These are phyloP conservation scores for Cadophora malorum DNA, from an alignment of 2,329 filamentous ascomycete species.

Conservation along the genomic window DNA sequence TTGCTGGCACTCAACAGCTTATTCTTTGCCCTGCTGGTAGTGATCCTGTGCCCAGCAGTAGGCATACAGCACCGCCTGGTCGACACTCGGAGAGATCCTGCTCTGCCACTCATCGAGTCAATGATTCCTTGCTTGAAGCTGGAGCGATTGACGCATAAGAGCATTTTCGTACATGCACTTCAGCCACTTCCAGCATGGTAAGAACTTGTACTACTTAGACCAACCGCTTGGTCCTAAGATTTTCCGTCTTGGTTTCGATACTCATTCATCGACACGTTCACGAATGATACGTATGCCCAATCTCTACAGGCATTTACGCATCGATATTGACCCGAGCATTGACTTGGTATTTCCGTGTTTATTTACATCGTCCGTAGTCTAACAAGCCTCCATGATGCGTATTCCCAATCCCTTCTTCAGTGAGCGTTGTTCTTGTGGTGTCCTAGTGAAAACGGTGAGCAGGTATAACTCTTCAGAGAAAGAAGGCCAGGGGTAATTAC, in stretches of 20 bases:
- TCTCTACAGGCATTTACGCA: background rate
- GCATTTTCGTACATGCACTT: no score
- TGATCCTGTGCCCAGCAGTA: background rate
- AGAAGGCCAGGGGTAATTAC: constrained; percentile 62
- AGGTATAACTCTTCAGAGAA: background rate
- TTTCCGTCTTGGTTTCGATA: background rate
- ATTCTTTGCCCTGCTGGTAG: background rate
- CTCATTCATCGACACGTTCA: background rate
- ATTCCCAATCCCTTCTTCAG: constrained; percentile 57
- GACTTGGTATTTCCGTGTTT: constrained; percentile 32
- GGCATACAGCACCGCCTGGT: no score
- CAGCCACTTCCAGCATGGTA: background rate
- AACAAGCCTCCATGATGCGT: constrained; percentile 29
- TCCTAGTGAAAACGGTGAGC: constrained; percentile 60
- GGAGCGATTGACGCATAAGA: no score
- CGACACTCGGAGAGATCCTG: background rate
- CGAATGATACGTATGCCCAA: background rate
- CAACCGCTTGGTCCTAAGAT: background rate
- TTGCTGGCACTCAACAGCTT: background rate
- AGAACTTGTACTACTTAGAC: background rate
- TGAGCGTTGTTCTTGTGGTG: constrained; percentile 99
- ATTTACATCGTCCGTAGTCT: constrained; percentile 44
- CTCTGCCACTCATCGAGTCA: background rate
- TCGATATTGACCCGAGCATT: background rate
- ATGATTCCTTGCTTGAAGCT: background rate